A percentile compares a stretch with the other conserved stretches of the same genome.
phyloP scores from a whole-genome alignment of 805 yeast species.

The Pichia pseudocactophila region DNA sequence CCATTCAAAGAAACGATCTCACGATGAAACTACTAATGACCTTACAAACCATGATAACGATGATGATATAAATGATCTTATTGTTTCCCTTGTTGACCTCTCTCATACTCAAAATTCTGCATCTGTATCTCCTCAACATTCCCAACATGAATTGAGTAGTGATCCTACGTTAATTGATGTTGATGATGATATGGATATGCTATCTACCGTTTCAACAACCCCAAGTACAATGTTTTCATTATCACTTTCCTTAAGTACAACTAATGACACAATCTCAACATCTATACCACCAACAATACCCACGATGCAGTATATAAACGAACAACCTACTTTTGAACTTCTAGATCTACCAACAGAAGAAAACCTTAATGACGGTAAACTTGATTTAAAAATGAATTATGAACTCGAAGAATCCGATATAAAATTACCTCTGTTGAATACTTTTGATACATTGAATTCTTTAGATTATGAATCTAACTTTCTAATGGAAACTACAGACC shows the following conservation, averaged over 20 bases:
- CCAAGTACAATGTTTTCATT: constrained; percentile 20
- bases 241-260: constrained; percentile 11
- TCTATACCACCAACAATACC: not conserved
- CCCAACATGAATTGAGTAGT: constrained; percentile 6
- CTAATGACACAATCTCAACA: constrained; percentile 19
- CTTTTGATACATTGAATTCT: not conserved
- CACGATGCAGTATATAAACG: not conserved
- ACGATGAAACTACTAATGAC: constrained; percentile 13
- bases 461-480: not conserved
- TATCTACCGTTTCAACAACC: constrained; percentile 20
- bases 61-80: constrained; percentile 29
- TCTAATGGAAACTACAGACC: not conserved
- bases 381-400: not conserved
- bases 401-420: not conserved
- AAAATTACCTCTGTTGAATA: not conserved
- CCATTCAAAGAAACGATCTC: constrained; percentile 16
- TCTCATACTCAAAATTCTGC: constrained; percentile 18
- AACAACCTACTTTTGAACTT: constrained; percentile 5
- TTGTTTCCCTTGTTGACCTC: constrained; percentile 28
- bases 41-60: constrained; percentile 8
- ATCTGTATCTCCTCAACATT: constrained; percentile 1
- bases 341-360: constrained; percentile 5
- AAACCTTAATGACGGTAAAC: not conserved
- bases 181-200: constrained; percentile 21
- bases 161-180: constrained; percentile 4